A percentile compares a stretch with the other conserved stretches of the same genome.
Conservation (phyloP, 139 green algal species). For the Chlamydomonas schloesseri region DNA sequence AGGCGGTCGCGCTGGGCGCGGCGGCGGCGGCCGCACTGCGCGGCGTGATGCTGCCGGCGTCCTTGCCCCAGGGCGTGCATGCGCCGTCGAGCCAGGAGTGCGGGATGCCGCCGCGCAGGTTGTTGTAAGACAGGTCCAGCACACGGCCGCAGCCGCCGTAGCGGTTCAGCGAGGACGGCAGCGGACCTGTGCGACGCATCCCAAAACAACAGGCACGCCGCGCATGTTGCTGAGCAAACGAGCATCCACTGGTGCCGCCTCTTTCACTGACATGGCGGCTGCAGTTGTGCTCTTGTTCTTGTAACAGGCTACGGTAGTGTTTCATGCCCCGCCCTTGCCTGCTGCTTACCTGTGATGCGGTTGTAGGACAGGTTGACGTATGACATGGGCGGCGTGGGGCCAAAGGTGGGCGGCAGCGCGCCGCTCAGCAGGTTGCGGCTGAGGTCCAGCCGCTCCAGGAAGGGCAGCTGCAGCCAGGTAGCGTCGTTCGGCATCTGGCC, state of each 20-base stretch:
- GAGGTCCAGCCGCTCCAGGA: not conserved
- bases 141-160: slow-evolving; percentile 38
- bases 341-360: not conserved
- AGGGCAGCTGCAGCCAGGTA: slow-evolving; percentile 25
- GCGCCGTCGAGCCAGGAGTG: not conserved
- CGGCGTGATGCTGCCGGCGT: not conserved
- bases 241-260: too few species aligned
- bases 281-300: too few species aligned
- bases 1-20: not conserved
- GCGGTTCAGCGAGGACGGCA: not conserved
- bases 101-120: slow-evolving; percentile 12
- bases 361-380: slow-evolving; percentile 32
- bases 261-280: too few species aligned
- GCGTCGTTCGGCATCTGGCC: not conserved
- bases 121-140: slow-evolving; percentile 29
- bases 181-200: slow-evolving; percentile 14
- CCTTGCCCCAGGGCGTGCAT: not conserved
- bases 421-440: slow-evolving; percentile 19
- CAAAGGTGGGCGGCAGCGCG: slow-evolving; percentile 26
- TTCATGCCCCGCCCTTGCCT: too few species aligned
- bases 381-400: slow-evolving; percentile 14
- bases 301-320: too few species aligned
- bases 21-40: not conserved
- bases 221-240: too few species aligned
- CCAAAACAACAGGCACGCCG: too few species aligned